Evolutionary conservation across 148 eudicot species (phyloP).

Genomic region (Dianthus caryophyllus): DNA sequence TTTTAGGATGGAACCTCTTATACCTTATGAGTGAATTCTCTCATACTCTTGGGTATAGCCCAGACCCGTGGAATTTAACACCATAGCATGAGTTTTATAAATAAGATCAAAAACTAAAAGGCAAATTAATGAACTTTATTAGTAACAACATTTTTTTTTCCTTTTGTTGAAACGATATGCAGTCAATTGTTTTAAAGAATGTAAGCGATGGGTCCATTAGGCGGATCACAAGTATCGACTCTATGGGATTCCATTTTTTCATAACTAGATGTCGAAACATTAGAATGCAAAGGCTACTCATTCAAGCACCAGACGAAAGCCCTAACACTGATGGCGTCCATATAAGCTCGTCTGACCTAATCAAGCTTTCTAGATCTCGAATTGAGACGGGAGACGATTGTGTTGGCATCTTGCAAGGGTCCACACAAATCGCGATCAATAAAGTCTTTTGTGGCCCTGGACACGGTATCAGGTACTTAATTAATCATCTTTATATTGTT

Average conservation of each 20-base stretch:
- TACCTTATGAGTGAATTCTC: too few species aligned
- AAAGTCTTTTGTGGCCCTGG: slow-evolving; percentile 66
- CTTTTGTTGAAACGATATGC: background rate
- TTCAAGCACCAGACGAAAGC: slow-evolving; percentile 47
- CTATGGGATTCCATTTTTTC: slow-evolving; percentile 73
- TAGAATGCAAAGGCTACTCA: slow-evolving; percentile 29
- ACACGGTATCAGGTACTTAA: slow-evolving; percentile 65
- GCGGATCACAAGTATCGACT: slow-evolving; percentile 36
- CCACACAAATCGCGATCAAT: slow-evolving; percentile 39
- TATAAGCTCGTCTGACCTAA: slow-evolving; percentile 39
- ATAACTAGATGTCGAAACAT: slow-evolving; percentile 28
- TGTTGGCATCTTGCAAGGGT: slow-evolving; percentile 58
- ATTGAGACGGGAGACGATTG: slow-evolving; percentile 76
- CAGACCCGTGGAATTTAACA: too few species aligned
- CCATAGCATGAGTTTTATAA: too few species aligned
- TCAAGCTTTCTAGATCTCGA: slow-evolving; percentile 28
- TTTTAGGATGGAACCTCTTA: too few species aligned
- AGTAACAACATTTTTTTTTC: background rate
- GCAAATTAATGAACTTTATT: background rate
- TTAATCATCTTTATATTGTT: too few species aligned
- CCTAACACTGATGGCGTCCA: slow-evolving; percentile 79
- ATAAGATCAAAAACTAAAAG: background rate
- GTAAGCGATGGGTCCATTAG: slow-evolving; percentile 39
- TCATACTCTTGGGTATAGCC: too few species aligned
- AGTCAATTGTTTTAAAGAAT: slow-evolving; percentile 44